Conservation (phyloP, 2,329 filamentous ascomycete species). For the Epichloe festucae region DNA sequence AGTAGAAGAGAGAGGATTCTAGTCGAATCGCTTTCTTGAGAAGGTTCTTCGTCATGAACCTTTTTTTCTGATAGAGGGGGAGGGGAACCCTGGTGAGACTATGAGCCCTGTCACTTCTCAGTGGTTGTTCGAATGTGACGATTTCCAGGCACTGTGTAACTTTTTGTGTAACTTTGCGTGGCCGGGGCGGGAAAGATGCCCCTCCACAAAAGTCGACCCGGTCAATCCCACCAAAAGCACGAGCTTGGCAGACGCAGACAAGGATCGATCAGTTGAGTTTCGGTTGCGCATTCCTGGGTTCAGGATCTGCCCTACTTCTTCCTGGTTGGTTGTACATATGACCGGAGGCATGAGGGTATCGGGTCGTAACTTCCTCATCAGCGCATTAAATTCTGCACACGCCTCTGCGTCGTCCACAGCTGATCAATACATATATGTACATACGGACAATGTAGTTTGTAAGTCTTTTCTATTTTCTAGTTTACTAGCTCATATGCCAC, state of each 20-base stretch:
- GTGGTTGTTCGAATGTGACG: conserved; percentile 1
- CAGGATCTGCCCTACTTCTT: neutral
- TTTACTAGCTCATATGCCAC: too few species aligned
- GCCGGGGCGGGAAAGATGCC: neutral
- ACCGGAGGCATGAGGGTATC: too few species aligned
- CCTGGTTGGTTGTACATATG: too few species aligned
- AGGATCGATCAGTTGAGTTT: too few species aligned
- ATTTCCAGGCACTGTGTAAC: conserved; percentile 2
- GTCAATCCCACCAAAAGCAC: neutral
- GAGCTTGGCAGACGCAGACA: neutral
- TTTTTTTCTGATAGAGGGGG: neutral
- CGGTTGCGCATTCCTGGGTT: too few species aligned
- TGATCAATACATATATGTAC: too few species aligned
- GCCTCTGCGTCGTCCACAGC: too few species aligned
- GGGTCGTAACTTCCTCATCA: neutral
- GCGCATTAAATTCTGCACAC: neutral
- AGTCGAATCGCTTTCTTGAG: neutral
- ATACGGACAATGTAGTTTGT: too few species aligned
- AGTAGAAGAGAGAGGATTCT: neutral
- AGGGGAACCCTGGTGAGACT: neutral
- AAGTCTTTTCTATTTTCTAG: too few species aligned
- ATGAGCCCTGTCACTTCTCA: conserved; percentile 1
- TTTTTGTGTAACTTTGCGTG: neutral
- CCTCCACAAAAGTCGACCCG: neutral
- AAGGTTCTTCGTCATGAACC: neutral